Conservation (phyloP, 2,329 filamentous ascomycete species). For the Arachnomyces sp. region DNA sequence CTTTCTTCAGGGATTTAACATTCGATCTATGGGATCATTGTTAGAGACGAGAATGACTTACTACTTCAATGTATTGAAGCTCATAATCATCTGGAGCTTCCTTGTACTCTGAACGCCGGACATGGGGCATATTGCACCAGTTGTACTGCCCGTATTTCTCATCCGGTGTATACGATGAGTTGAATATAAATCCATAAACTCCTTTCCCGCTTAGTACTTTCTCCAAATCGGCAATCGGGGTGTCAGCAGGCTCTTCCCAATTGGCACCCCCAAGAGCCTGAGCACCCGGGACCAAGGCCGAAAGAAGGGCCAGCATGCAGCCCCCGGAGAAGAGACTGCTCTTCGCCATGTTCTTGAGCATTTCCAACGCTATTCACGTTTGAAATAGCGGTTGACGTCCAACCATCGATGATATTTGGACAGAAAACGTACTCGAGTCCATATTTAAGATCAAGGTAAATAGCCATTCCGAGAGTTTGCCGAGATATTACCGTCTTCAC, state of each 20-base stretch:
- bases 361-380: too few relatives aligned
- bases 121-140: slow-evolving; percentile 83
- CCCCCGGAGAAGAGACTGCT: too few relatives aligned
- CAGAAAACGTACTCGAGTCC: too few relatives aligned
- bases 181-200: slow-evolving; percentile 66
- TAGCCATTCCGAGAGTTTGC: too few relatives aligned
- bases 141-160: slow-evolving; percentile 59
- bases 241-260: slow-evolving; percentile 53
- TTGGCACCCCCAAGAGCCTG: slow-evolving; percentile 32
- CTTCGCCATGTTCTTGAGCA: too few relatives aligned
- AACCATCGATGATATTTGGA: too few relatives aligned
- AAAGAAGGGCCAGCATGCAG: too few relatives aligned
- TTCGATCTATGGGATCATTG: too few relatives aligned
- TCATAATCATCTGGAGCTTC: slow-evolving; percentile 48
- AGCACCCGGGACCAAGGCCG: neutral
- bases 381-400: too few relatives aligned
- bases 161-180: slow-evolving; percentile 53
- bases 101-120: slow-evolving; percentile 58
- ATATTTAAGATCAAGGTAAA: too few relatives aligned
- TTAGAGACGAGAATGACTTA: slow-evolving; percentile 34
- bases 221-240: slow-evolving; percentile 53
- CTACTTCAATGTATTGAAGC: slow-evolving; percentile 67
- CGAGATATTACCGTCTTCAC: too few relatives aligned
- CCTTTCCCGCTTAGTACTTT: slow-evolving; percentile 51
- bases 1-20: too few relatives aligned